A percentile compares a stretch with the other conserved stretches of the same genome.
Evolutionary conservation across 495 filamentous ascomycete species (phyloP).

Genomic region (Astrothelium subdiscretum): DNA sequence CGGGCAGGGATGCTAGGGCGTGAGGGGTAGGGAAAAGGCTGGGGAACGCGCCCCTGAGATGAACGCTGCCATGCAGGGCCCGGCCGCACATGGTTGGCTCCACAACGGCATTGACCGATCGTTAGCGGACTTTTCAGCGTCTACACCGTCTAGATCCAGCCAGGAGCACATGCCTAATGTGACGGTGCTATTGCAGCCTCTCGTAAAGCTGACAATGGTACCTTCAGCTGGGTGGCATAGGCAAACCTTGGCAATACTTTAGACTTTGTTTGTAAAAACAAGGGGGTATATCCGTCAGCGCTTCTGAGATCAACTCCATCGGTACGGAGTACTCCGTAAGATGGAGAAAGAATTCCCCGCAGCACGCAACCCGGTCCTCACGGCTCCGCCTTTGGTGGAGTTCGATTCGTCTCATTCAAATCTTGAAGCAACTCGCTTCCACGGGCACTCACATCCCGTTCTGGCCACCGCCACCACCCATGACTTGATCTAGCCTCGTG

Average conservation of each 20-base stretch:
- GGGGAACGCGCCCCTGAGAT: background rate
- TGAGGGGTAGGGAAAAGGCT: background rate
- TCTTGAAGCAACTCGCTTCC: no score
- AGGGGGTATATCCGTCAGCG: background rate
- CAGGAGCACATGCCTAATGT: background rate
- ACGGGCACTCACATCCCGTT: background rate
- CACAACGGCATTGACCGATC: background rate
- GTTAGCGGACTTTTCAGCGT: background rate
- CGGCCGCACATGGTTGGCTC: background rate
- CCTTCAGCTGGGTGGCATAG: background rate
- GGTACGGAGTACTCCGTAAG: background rate
- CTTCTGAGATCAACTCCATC: background rate
- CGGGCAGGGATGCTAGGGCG: background rate
- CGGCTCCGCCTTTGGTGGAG: background rate
- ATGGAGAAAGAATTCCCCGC: background rate
- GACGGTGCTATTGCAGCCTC: background rate
- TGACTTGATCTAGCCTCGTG: slow-evolving; percentile 1
- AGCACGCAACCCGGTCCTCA: background rate
- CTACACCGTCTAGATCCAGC: background rate
- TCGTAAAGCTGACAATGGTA: background rate
- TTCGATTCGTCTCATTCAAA: no score
- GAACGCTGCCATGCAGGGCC: background rate
- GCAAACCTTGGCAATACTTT: background rate
- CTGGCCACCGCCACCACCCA: background rate
- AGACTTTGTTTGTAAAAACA: background rate